Evolutionary conservation across 2,329 filamentous ascomycete genomes (phyloP).

Genomic region (Camillea tinctor): DNA sequence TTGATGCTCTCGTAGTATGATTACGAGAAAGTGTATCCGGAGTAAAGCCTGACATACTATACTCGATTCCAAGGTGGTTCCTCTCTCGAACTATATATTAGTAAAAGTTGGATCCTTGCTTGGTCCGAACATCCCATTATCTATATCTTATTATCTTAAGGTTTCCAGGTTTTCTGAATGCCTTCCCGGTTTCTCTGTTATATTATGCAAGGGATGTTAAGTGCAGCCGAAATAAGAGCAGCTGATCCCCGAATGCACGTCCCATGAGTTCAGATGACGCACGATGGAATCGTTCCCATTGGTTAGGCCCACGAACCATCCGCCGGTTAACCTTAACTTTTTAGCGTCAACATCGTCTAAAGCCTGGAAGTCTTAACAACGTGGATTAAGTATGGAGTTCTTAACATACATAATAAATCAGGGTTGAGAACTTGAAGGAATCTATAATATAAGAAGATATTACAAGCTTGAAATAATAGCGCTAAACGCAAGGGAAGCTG

Average conservation of each 20-base stretch:
- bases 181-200: neutral
- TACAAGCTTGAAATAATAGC: neutral
- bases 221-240: neutral
- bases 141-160: neutral
- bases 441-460: neutral
- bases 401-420: neutral
- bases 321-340: neutral
- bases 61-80: neutral
- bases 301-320: neutral
- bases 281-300: neutral
- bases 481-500: neutral
- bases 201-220: neutral
- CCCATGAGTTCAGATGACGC: neutral
- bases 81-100: neutral
- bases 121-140: neutral
- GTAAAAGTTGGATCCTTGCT: neutral
- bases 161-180: neutral
- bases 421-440: neutral
- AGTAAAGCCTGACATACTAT: neutral
- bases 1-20: too few species aligned
- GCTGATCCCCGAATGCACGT: neutral
- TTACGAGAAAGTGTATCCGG: neutral
- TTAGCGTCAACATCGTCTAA: neutral
- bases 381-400: neutral
- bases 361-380: neutral